Evolutionary conservation across 495 filamentous ascomycete species (phyloP).

Genomic region (Jackrogersella minutella): DNA sequence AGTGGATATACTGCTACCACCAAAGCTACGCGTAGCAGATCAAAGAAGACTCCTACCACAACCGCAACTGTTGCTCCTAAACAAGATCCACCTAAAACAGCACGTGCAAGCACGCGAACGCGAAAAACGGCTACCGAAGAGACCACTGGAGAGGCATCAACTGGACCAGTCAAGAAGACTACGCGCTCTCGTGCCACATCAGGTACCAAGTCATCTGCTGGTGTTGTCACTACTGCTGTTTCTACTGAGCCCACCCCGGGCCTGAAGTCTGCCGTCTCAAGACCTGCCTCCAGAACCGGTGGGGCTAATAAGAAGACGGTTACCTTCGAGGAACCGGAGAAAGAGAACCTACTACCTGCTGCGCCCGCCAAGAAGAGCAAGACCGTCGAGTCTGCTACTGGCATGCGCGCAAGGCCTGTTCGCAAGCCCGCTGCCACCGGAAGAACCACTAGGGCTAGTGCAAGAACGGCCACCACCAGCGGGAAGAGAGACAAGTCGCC

Average conservation of each 20-base stretch:
- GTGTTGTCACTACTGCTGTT: constrained; percentile 39
- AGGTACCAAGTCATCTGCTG: constrained; percentile 39
- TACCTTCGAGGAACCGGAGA: constrained; percentile 65
- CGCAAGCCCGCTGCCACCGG: constrained; percentile 42
- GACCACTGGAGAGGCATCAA: constrained; percentile 22
- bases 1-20: constrained; percentile 18
- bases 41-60: constrained; percentile 32
- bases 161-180: constrained; percentile 48
- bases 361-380: constrained; percentile 40
- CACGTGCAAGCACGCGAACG: constrained; percentile 45
- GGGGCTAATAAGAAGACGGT: constrained; percentile 59
- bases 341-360: constrained; percentile 59
- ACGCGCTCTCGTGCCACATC: constrained; percentile 50
- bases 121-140: constrained; percentile 45
- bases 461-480: constrained; percentile 19
- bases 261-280: constrained; percentile 48
- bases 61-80: constrained; percentile 19
- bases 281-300: constrained; percentile 28
- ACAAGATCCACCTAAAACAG: constrained; percentile 42
- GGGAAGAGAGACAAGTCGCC: constrained; percentile 46
- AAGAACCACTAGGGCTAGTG: constrained; percentile 42
- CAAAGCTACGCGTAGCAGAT: constrained; percentile 38
- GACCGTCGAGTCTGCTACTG: constrained; percentile 45
- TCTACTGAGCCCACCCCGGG: constrained; percentile 50
- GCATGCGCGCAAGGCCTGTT: constrained; percentile 55